phyloP scores from a whole-genome alignment of 768 basidiomycete genomes.

The Mycena galericulata region DNA sequence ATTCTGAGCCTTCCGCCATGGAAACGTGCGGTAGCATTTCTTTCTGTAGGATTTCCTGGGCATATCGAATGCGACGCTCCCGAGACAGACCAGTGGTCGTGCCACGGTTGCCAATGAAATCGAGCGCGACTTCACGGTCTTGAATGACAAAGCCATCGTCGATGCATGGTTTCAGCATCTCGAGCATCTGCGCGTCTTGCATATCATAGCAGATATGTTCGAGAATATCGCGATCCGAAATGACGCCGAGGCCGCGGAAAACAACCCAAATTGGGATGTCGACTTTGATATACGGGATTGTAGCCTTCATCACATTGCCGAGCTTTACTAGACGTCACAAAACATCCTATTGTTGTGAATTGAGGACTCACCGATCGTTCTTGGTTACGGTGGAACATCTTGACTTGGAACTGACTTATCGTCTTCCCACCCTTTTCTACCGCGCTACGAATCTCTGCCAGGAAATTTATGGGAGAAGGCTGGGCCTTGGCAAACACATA shows the following conservation, averaged over 20 bases:
- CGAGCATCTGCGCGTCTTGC: conserved; percentile 95
- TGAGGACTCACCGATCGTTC: conserved; percentile 81
- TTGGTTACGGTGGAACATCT: conserved; percentile 93
- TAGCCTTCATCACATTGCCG: conserved; percentile 95
- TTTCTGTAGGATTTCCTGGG: conserved; percentile 97
- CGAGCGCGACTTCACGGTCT: conserved; percentile 95
- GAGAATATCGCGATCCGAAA: conserved; percentile 96
- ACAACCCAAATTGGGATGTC: conserved; percentile 99
- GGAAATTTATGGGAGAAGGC: conserved; percentile 94
- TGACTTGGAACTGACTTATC: conserved; percentile 97
- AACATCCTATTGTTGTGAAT: conserved; percentile 19
- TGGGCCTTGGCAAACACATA: conserved; percentile 99
- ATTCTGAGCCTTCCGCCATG: conserved; percentile 94
- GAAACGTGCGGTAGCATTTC: conserved; percentile 99
- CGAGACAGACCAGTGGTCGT: conserved; percentile 92
- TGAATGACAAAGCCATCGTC: conserved; percentile 99
- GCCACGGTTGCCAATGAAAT: conserved; percentile 98
- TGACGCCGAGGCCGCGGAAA: conserved; percentile 97
- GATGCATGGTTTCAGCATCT: conserved; percentile 98
- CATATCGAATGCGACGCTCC: conserved; percentile 94
- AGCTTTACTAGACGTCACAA: conserved; percentile 55
- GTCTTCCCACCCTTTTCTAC: conserved; percentile 99
- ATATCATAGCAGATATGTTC: conserved; percentile 99
- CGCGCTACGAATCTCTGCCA: conserved; percentile 97
- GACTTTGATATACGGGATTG: conserved; percentile 97